These are phyloP conservation scores for Pichia manshurica DNA, from an alignment of 805 yeast species.

Conservation along the genomic window DNA sequence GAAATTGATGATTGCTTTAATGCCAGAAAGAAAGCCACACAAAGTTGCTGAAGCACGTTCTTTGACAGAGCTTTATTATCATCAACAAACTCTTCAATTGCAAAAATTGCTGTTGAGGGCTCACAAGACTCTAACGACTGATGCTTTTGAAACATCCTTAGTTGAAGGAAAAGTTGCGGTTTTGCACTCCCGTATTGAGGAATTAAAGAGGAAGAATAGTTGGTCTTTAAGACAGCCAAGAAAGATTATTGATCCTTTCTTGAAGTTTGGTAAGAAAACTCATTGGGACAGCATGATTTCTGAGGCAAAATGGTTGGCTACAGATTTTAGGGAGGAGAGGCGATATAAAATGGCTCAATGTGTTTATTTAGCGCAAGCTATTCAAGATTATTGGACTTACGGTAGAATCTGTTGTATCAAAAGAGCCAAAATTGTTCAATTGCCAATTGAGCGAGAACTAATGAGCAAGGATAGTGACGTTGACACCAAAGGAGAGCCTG, in stretches of 20 bases:
- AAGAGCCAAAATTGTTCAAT: conserved; percentile 37
- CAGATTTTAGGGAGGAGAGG: conserved; percentile 65
- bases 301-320: conserved; percentile 81
- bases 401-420: conserved; percentile 68
- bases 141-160: conserved; percentile 75
- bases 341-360: conserved; percentile 70
- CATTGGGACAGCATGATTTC: conserved; percentile 71
- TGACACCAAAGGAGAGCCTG: neutral
- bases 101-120: conserved; percentile 76
- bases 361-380: conserved; percentile 61
- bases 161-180: conserved; percentile 90
- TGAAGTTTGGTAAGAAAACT: conserved; percentile 33
- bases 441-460: conserved; percentile 15
- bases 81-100: conserved; percentile 83
- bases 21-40: conserved; percentile 49
- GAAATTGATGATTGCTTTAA: conserved; percentile 39
- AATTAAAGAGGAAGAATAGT: conserved; percentile 74
- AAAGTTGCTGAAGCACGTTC: conserved; percentile 56
- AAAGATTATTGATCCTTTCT: conserved; percentile 62
- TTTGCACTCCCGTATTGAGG: conserved; percentile 85
- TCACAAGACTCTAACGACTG: conserved; percentile 81
- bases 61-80: conserved; percentile 77
- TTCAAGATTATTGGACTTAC: conserved; percentile 69
- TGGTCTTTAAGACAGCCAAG: conserved; percentile 91
- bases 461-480: no score